A percentile compares a stretch with the other conserved stretches of the same genome.
Evolutionary conservation across 805 yeast genomes (phyloP).

Genomic region (Cyberlindnera amylophila): DNA sequence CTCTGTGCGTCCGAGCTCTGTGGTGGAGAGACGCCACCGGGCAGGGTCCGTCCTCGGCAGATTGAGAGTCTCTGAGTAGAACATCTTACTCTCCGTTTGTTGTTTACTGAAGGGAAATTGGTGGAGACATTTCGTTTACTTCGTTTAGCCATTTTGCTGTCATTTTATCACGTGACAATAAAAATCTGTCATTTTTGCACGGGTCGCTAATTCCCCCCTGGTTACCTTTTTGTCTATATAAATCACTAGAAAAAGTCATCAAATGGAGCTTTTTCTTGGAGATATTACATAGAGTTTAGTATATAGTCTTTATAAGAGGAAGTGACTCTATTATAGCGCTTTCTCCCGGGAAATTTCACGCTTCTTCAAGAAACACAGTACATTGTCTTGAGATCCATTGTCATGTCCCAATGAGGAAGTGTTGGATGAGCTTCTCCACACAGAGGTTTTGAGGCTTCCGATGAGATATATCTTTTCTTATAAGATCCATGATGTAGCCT

Average conservation of each 20-base stretch:
- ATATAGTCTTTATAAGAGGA: no score
- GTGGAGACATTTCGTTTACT: background rate
- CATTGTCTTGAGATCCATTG: background rate
- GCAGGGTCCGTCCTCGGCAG: slow-evolving; percentile 63
- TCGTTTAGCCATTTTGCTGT: background rate
- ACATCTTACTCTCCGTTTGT: background rate
- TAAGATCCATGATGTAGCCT: no score
- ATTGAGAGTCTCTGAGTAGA: slow-evolving; percentile 68
- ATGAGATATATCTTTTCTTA: background rate
- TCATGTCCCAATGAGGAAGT: background rate
- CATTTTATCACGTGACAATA: background rate
- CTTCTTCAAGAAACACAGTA: no score
- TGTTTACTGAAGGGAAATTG: background rate
- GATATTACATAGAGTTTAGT: no score
- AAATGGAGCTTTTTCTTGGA: no score
- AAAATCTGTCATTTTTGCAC: background rate
- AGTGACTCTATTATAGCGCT: no score
- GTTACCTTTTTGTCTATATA: no score
- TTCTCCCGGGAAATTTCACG: no score
- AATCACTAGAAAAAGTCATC: no score
- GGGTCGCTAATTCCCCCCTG: no score
- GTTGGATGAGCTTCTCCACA: background rate
- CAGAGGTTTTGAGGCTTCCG: background rate
- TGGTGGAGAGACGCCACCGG: slow-evolving; percentile 72
- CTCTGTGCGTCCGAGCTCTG: slow-evolving; percentile 68